Conservation (phyloP, 257 asterid species). For the Euphrasia confusa region DNA sequence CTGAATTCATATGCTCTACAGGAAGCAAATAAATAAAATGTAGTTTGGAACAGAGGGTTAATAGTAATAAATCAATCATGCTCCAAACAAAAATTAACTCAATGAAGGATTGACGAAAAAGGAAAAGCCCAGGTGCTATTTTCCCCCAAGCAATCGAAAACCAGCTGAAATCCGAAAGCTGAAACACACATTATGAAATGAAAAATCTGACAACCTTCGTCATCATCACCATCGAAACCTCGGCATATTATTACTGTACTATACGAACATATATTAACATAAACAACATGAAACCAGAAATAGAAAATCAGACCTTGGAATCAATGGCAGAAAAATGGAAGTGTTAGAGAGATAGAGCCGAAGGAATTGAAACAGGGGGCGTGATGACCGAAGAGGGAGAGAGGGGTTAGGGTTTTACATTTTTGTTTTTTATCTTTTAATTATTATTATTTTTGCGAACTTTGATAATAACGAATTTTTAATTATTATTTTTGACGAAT, state of each 20-base stretch:
- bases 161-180: neutral
- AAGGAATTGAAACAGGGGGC: neutral
- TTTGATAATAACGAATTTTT: too few relatives aligned
- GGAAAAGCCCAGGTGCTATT: constrained; percentile 10
- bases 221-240: constrained; percentile 1
- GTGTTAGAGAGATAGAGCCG: neutral
- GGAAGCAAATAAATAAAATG: neutral
- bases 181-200: neutral
- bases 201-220: neutral
- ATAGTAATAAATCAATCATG: too few relatives aligned
- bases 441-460: too few relatives aligned
- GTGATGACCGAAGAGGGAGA: neutral
- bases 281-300: neutral
- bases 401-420: constrained; percentile 24
- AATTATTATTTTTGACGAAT: too few relatives aligned
- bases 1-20: neutral
- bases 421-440: too few relatives aligned
- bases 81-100: too few relatives aligned
- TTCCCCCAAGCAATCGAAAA: neutral
- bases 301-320: constrained; percentile 23
- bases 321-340: neutral
- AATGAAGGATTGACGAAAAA: neutral
- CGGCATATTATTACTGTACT: neutral
- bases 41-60: too few relatives aligned
- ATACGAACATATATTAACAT: neutral